A percentile compares a stretch with the other conserved stretches of the same genome.
phyloP scores from a whole-genome alignment of 192 early-diverging fungal species.

The Gryganskiella cystojenkinii region DNA sequence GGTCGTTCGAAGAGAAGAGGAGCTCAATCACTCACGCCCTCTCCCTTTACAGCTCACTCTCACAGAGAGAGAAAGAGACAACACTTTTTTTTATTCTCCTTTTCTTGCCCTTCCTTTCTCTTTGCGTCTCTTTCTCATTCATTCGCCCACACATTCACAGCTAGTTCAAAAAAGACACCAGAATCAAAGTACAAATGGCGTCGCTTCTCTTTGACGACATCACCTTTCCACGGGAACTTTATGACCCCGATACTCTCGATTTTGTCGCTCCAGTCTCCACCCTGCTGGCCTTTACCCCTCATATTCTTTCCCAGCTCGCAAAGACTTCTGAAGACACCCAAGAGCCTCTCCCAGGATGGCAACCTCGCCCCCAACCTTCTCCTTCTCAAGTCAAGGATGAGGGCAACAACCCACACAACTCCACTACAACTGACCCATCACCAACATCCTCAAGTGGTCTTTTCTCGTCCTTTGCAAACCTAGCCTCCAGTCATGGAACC shows the following conservation, averaged over 20 bases:
- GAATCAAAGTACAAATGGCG: no score
- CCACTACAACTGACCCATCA: background rate
- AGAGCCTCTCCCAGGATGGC: slow-evolving; percentile 38
- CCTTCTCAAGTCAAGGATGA: background rate
- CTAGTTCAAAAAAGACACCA: no score
- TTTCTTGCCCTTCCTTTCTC: slow-evolving; percentile 9
- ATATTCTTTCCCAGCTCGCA: slow-evolving; percentile 59
- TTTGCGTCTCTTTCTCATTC: no score
- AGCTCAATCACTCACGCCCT: background rate
- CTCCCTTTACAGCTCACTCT: background rate
- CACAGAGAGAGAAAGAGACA: no score
- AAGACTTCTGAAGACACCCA: slow-evolving; percentile 54
- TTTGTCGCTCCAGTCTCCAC: slow-evolving; percentile 59
- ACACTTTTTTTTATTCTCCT: slow-evolving; percentile 3
- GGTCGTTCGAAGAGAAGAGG: no score
- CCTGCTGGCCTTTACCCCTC: slow-evolving; percentile 59
- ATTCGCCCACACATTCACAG: no score
- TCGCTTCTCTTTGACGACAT: slow-evolving; percentile 62
- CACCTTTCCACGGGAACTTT: slow-evolving; percentile 59
- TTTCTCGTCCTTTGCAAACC: slow-evolving; percentile 23
- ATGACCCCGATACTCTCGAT: slow-evolving; percentile 53
- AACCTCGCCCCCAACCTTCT: background rate
- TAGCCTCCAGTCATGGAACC: slow-evolving; percentile 9
- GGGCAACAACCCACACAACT: background rate
- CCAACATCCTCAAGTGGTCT: background rate